These are phyloP conservation scores for Solanum virginianum DNA, from an alignment of 257 asterid genomes.

Conservation along the genomic window DNA sequence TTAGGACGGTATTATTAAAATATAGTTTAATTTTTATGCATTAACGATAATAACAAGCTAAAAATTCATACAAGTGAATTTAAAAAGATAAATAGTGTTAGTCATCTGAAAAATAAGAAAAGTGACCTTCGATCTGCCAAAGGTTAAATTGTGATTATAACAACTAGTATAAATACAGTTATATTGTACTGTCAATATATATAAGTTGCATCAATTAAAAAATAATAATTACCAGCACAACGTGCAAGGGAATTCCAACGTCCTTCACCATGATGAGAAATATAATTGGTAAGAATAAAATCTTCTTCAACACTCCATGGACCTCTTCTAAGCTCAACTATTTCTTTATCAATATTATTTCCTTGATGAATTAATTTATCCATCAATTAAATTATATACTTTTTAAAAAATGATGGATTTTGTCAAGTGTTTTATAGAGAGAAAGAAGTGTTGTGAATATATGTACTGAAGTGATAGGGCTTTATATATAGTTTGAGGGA, in stretches of 20 bases:
- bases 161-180: background rate
- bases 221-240: slow-evolving; percentile 34
- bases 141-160: too few species aligned
- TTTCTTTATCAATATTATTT: background rate
- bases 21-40: too few species aligned
- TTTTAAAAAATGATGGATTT: too few species aligned
- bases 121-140: too few species aligned
- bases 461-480: background rate
- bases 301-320: slow-evolving; percentile 50
- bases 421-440: background rate
- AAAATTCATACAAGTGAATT: too few species aligned
- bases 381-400: background rate
- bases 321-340: slow-evolving; percentile 21
- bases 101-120: too few species aligned
- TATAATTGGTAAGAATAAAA: slow-evolving; percentile 36
- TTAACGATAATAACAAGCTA: too few species aligned
- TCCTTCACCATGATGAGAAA: slow-evolving; percentile 80
- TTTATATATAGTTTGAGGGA: background rate
- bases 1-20: too few species aligned
- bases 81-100: too few species aligned
- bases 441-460: background rate
- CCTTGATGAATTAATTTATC: background rate
- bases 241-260: slow-evolving; percentile 87
- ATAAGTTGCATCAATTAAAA: background rate
- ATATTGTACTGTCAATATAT: background rate